A percentile compares a stretch with the other conserved stretches of the same genome.
Conservation (phyloP, 495 filamentous ascomycete species). For the Copromyces sp. region DNA sequence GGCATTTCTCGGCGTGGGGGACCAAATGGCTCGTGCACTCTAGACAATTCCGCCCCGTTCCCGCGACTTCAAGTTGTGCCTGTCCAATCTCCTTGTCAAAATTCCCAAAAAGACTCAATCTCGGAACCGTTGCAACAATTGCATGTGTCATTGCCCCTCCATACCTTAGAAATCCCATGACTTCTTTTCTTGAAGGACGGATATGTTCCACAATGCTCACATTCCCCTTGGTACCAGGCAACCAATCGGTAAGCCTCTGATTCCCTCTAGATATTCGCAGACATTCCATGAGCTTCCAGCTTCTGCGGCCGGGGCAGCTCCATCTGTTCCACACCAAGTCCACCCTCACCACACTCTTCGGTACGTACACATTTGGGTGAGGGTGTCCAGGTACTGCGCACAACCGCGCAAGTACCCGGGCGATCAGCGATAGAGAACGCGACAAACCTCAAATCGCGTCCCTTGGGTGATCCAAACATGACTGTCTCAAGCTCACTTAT, state of each 20-base stretch:
- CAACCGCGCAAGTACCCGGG: background rate
- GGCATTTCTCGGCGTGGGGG: background rate
- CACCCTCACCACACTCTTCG: background rate
- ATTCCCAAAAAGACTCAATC: background rate
- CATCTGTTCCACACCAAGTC: background rate
- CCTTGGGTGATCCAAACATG: background rate
- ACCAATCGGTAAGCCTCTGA: background rate
- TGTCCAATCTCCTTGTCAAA: background rate
- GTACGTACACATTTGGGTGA: background rate
- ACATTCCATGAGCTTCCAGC: background rate
- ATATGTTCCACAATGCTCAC: background rate
- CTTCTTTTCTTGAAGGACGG: background rate
- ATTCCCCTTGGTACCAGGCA: background rate
- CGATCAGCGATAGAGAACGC: background rate
- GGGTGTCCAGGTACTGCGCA: background rate
- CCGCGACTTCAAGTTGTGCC: background rate
- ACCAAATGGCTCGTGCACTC: background rate
- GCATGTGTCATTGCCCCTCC: background rate
- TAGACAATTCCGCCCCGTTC: background rate
- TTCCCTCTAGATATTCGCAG: background rate
- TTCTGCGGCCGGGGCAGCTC: background rate
- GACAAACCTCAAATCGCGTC: background rate
- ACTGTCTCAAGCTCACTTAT: background rate
- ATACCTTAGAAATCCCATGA: background rate
- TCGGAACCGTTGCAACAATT: background rate